A percentile compares a stretch with the other conserved stretches of the same genome.
These are phyloP conservation scores for Heracleum sosnowskyi DNA, from an alignment of 129 eudicot species.

Conservation along the genomic window DNA sequence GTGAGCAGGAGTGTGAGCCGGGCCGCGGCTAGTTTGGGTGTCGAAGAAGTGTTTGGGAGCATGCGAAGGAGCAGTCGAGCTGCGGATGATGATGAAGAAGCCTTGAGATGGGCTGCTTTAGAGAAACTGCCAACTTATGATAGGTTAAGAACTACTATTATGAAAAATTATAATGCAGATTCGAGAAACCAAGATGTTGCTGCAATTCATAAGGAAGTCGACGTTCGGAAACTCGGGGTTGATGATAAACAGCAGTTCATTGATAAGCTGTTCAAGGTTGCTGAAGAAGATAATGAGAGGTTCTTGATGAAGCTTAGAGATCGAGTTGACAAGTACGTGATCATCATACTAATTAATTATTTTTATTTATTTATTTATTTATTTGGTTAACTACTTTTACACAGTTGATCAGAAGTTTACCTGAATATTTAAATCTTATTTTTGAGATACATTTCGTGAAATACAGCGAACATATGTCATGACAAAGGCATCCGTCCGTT, in stretches of 20 bases:
- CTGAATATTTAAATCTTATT: background rate
- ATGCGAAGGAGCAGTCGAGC: constrained; percentile 1
- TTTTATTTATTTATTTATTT: background rate
- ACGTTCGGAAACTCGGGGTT: constrained; percentile 33
- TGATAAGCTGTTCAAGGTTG: constrained; percentile 62
- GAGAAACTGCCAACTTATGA: constrained; percentile 52
- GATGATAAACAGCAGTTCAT: constrained; percentile 39
- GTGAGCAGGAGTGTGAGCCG: constrained; percentile 10
- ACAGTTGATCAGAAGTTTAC: background rate
- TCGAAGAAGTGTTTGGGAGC: constrained; percentile 16
- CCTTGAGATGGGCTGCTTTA: constrained; percentile 54
- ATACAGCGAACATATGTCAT: background rate
- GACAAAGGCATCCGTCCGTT: background rate
- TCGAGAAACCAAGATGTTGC: background rate
- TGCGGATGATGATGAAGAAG: constrained; percentile 44
- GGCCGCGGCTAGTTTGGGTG: background rate
- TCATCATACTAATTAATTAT: background rate
- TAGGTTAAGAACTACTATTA: constrained; percentile 55
- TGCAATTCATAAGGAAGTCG: constrained; percentile 33
- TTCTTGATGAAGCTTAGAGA: constrained; percentile 51
- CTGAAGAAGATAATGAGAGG: constrained; percentile 77
- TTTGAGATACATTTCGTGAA: background rate
- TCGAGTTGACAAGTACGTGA: constrained; percentile 62
- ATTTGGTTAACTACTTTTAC: background rate
- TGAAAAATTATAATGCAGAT: constrained; percentile 33